Conservation (phyloP, 2,329 filamentous ascomycete genomes). For the Monosporascus sp. region DNA sequence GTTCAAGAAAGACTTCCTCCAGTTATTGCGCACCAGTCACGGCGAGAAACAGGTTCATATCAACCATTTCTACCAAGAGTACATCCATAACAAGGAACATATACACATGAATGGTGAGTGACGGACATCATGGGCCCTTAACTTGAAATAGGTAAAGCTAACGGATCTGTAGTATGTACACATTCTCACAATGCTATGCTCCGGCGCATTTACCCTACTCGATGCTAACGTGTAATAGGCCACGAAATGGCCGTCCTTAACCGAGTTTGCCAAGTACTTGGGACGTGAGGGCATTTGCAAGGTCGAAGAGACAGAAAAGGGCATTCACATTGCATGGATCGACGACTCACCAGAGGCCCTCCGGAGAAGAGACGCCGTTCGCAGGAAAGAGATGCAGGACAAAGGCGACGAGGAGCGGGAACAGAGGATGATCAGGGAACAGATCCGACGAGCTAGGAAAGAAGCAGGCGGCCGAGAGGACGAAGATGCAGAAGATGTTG, state of each 20-base stretch:
- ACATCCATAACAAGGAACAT: constrained; percentile 82
- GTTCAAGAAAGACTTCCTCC: constrained; percentile 75
- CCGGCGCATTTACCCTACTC: too few relatives aligned
- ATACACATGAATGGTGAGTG: constrained; percentile 72
- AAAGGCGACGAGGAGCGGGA: constrained; percentile 88
- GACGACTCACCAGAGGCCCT: constrained; percentile 87
- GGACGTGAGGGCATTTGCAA: constrained; percentile 82
- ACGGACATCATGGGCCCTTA: not conserved
- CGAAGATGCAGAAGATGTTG: constrained; percentile 33
- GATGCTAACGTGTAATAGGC: constrained; percentile 29
- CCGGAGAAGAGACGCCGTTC: constrained; percentile 70
- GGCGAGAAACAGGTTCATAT: constrained; percentile 85
- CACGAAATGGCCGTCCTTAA: constrained; percentile 81
- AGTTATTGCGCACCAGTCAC: constrained; percentile 73
- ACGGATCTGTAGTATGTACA: not conserved
- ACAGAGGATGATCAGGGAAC: constrained; percentile 73
- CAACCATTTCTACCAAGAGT: constrained; percentile 94
- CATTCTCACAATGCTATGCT: not conserved
- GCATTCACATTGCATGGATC: constrained; percentile 81
- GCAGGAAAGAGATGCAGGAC: constrained; percentile 79
- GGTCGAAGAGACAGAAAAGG: constrained; percentile 85
- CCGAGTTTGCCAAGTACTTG: constrained; percentile 83
- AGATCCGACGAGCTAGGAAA: constrained; percentile 70
- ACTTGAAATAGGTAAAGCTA: not conserved
- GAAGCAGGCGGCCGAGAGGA: constrained; percentile 38